phyloP scores from a whole-genome alignment of 257 asterid species.

The Coffea canephora region DNA sequence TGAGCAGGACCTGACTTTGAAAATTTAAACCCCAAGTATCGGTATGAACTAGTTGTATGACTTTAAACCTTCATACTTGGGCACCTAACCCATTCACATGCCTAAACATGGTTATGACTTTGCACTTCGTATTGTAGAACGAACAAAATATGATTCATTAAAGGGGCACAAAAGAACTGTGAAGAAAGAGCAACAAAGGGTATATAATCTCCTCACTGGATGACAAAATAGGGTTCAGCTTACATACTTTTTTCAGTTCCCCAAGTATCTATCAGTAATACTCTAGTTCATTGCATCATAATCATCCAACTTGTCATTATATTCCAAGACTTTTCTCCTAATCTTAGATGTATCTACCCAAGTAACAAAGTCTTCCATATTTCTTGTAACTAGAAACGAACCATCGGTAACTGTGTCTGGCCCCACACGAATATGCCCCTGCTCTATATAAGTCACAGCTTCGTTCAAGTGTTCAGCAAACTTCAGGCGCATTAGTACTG shows the following conservation, averaged over 20 bases:
- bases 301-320: constrained; percentile 84
- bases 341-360: constrained; percentile 97
- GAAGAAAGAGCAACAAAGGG: too few relatives aligned
- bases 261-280: background rate
- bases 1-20: too few relatives aligned
- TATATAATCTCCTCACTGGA: too few relatives aligned
- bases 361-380: constrained; percentile 86
- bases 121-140: too few relatives aligned
- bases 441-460: constrained; percentile 87
- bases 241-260: constrained; percentile 1
- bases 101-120: too few relatives aligned
- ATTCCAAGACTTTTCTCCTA: constrained; percentile 77
- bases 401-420: constrained; percentile 84
- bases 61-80: too few relatives aligned
- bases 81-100: too few relatives aligned
- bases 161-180: too few relatives aligned
- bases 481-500: constrained; percentile 61
- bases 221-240: background rate
- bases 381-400: constrained; percentile 83
- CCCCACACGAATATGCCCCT: constrained; percentile 96
- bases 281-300: constrained; percentile 65
- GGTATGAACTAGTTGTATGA: too few relatives aligned
- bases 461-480: constrained; percentile 90
- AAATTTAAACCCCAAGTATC: too few relatives aligned
- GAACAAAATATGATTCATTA: too few relatives aligned